Conservation (phyloP, 73 alveolate genomes). For the Urostyla sp. region DNA sequence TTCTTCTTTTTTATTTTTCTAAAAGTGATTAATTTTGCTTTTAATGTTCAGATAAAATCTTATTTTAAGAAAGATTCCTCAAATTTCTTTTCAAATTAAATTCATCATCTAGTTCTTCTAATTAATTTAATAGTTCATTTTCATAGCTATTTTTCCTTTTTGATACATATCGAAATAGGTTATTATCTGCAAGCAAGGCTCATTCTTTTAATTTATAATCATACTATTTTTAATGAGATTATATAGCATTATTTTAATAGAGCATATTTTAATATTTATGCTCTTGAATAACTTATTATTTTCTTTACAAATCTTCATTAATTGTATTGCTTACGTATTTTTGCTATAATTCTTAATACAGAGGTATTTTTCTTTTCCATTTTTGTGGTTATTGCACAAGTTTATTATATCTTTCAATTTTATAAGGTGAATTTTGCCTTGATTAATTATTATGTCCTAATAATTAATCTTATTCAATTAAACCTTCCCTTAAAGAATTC, state of each 20-base stretch:
- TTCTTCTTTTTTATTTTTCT: constrained; percentile 42
- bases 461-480: not conserved
- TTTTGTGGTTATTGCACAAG: not conserved
- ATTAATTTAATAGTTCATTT: not conserved
- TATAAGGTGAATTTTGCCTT: not conserved
- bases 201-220: constrained; percentile 19
- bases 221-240: constrained; percentile 1
- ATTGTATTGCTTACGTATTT: not conserved
- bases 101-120: not conserved
- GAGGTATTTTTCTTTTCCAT: constrained; percentile 40
- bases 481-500: constrained; percentile 3
- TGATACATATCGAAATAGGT: not conserved
- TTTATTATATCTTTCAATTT: not conserved
- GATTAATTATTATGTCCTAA: not conserved
- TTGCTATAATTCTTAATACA: constrained; percentile 19
- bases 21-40: not conserved
- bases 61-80: too few species aligned
- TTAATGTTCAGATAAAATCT: too few species aligned
- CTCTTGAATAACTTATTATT: not conserved
- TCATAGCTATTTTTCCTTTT: not conserved
- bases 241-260: not conserved
- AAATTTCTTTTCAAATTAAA: not conserved
- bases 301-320: not conserved
- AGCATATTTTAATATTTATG: constrained; percentile 6
- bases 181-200: constrained; percentile 20